Base-by-base conservation (phyloP, 495 filamentous ascomycete species). In the Trichoderma orchidacearum region DNA sequence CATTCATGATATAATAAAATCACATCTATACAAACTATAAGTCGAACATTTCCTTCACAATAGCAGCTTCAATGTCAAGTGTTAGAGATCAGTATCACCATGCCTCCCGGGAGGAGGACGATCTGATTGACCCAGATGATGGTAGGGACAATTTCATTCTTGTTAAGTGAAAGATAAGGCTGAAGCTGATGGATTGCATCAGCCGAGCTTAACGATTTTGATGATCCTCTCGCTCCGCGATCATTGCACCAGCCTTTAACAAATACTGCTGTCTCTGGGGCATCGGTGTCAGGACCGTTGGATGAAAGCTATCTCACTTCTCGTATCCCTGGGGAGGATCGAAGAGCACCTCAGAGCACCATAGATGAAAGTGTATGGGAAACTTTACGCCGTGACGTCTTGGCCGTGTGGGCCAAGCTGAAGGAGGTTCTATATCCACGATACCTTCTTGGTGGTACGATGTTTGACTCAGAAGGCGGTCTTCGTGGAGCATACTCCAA, bases 281-380 rank as follows among this genome's bases (percentile, higher is more conserved):
- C 71, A 13, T 70, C 73, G 30, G 70, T 78, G 55, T 74, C 75
- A 5, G 71, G 76, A 36, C 78, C 66, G 25, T 68, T 77, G 63
- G 79, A 72, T 67, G 71, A 80, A 63, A 71, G 67, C 69, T 87
- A 90, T 70, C 85, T 96, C 57, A 95, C 88, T 34, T 91, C 89
- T 31, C 84, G 85, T 27, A 93, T 96, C 64, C 84, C 85, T 45
- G 93, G 93, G 57, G 90, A 96, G 63, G 94, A 99, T 74, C 89
- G 93, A n/a, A 84, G 86, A 54, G 90, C 94, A 36, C 82, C 89
- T 12, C 82, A 81, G 56, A 94, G 93, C 72, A 99, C 93, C 45
- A 94, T 99, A 69, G 94, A 97, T 71, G 93, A 99, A 70, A 87
- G 79, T 8, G 93, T 97, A 51, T 97, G 92, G 93, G 85, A 90